Evolutionary conservation across 2,329 filamentous ascomycete species (phyloP).

Genomic region (Pleoardoris graminearum): DNA sequence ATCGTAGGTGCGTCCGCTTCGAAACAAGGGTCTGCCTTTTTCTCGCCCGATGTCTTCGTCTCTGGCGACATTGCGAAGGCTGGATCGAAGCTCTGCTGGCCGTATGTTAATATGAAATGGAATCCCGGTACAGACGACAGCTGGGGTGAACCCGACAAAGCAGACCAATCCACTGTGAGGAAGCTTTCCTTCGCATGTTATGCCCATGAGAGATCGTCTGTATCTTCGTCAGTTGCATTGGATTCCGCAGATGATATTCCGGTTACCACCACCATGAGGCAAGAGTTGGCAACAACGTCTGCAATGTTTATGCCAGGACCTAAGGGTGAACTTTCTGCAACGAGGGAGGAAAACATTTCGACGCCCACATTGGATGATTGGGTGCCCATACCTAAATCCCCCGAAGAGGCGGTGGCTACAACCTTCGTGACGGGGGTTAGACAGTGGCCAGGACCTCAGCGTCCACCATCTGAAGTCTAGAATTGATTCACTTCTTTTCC

Average conservation of each 20-base stretch:
- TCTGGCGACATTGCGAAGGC: neutral
- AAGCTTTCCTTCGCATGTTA: conserved; percentile 1
- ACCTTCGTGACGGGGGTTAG: neutral
- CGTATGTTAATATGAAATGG: conserved; percentile 3
- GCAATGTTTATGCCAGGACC: neutral
- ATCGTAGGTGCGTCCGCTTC: neutral
- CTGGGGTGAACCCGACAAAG: neutral
- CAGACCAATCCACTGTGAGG: neutral
- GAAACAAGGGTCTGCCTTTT: neutral
- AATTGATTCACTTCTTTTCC: neutral
- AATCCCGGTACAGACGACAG: neutral
- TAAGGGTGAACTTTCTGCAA: neutral
- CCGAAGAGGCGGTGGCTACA: neutral
- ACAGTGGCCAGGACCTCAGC: neutral
- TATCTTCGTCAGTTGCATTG: neutral
- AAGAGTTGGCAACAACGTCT: neutral
- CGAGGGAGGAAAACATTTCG: neutral
- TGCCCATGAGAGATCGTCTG: neutral
- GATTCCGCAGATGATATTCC: neutral
- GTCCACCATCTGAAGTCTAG: neutral
- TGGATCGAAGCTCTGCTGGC: conserved; percentile 2
- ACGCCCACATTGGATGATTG: neutral
- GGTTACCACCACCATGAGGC: neutral
- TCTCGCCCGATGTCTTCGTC: neutral
- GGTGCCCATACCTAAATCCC: neutral